Base-by-base conservation (phyloP, 768 basidiomycete genomes). In the Termitomyces sp. region DNA sequence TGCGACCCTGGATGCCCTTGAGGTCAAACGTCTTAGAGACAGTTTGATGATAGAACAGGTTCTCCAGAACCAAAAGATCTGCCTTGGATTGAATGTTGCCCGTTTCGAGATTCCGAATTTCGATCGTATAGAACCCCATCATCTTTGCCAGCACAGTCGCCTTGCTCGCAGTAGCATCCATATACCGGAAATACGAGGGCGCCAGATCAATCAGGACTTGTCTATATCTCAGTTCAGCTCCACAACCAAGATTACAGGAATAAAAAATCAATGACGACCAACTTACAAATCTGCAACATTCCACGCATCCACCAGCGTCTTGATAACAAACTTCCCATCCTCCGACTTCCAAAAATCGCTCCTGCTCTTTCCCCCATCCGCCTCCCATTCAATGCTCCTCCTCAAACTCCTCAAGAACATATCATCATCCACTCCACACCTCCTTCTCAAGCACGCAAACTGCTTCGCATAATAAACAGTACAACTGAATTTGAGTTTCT, bases 31-130 rank as follows among this genome's bases (percentile, higher is more conserved):
- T 88, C 75, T 86, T 86, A 56, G 75, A 73, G 56, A 91, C 80
- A 53, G 84, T 84, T 70, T 85, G 83, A 47, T 83, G 77, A 67
- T 86, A 91, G 69, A 94, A 93, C 17, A 93, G 71, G 66, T 93
- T 93, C 72, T 93, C 92, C 90, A 93, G 92, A 8, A 93, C 87
- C 5, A 93, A 76, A 12, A 94, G 76, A 69, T 94, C 91, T 1
- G 86, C 82, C 69, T 88, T 89, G 14, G 83, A 81, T 66, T 89
- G 86, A 5, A 83, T 78, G 14, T 71, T 73, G 1, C 88, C 87
- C 4, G 81, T 85, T 68, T 91, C 88, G 31, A 90, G 74, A 68
- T 92, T 91, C 66, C 85, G 78, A 52, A 91, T 83, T 69, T 89
- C 88, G 57, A 93, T 79, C 0, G 90, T 89, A 67, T 91, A 92